These are phyloP conservation scores for Histomonas meleagridis DNA, from an alignment of 208 protist species.

Conservation along the genomic window DNA sequence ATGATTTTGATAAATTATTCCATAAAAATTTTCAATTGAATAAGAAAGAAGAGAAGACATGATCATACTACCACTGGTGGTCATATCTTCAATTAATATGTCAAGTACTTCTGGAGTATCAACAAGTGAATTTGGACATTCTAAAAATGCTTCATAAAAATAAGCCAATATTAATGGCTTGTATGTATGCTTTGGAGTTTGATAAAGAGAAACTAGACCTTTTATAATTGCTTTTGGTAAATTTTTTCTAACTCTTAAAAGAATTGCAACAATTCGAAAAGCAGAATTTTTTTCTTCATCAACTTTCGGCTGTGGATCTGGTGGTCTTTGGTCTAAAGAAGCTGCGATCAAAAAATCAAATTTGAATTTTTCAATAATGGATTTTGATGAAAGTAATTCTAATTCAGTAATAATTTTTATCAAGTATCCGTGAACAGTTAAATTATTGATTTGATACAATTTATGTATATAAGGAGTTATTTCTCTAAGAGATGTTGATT, in stretches of 20 bases:
- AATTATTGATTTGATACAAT: too few relatives aligned
- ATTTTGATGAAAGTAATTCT: not conserved
- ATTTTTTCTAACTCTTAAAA: not conserved
- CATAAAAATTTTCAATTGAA: not conserved
- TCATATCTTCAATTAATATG: not conserved
- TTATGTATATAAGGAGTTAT: too few relatives aligned
- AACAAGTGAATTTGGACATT: not conserved
- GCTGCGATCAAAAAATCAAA: not conserved
- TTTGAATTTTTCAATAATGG: not conserved
- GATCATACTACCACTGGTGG: not conserved
- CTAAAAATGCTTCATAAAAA: not conserved
- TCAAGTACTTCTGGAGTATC: not conserved
- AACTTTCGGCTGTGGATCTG: not conserved
- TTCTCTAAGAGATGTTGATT: too few relatives aligned
- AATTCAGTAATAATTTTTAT: too few relatives aligned
- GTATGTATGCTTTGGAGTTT: not conserved
- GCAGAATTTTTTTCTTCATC: not conserved
- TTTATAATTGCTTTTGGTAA: not conserved
- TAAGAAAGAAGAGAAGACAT: not conserved
- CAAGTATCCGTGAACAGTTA: too few relatives aligned
- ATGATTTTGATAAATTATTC: not conserved
- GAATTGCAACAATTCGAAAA: not conserved
- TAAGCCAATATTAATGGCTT: not conserved
- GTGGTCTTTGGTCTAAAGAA: not conserved
- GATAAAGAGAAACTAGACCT: not conserved